Percentiles rank a stretch among this genome's conserved stretches.
These are phyloP conservation scores for Coffea eugenioides DNA, from an alignment of 257 asterid species.

Conservation along the genomic window DNA sequence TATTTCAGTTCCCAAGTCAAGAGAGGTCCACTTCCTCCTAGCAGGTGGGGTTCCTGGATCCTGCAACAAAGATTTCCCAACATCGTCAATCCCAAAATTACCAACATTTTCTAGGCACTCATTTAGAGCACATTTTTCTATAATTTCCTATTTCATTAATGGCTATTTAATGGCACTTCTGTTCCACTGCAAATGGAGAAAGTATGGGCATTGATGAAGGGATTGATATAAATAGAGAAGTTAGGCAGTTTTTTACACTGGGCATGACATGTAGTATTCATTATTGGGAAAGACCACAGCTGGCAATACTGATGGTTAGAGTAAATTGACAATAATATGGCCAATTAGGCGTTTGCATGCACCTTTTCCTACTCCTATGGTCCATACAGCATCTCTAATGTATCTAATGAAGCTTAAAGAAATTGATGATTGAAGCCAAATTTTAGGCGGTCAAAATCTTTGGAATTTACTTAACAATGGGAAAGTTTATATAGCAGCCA, in stretches of 20 bases:
- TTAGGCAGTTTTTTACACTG: background rate
- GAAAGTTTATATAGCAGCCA: background rate
- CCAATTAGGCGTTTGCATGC: background rate
- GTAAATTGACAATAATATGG: background rate
- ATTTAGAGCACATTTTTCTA: too few species aligned
- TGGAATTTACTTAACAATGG: too few species aligned
- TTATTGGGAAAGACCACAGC: background rate
- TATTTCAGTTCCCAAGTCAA: conserved; percentile 74
- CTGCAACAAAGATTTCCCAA: conserved; percentile 31
- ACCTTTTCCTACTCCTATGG: background rate
- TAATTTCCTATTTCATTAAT: background rate
- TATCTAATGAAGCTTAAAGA: background rate
- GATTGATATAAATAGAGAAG: background rate
- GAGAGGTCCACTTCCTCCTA: conserved; percentile 60
- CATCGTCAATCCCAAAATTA: background rate
- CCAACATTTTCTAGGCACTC: background rate
- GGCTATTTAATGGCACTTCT: too few species aligned
- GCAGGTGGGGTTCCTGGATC: conserved; percentile 73
- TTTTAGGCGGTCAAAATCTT: background rate
- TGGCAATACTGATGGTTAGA: background rate
- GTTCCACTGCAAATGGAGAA: background rate
- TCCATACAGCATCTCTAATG: background rate
- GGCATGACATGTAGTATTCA: background rate
- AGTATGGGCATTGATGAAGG: background rate
- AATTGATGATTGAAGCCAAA: background rate